Evolutionary conservation across 495 filamentous ascomycete species (phyloP).

Genomic region (Penicillium macrosclerotiorum): DNA sequence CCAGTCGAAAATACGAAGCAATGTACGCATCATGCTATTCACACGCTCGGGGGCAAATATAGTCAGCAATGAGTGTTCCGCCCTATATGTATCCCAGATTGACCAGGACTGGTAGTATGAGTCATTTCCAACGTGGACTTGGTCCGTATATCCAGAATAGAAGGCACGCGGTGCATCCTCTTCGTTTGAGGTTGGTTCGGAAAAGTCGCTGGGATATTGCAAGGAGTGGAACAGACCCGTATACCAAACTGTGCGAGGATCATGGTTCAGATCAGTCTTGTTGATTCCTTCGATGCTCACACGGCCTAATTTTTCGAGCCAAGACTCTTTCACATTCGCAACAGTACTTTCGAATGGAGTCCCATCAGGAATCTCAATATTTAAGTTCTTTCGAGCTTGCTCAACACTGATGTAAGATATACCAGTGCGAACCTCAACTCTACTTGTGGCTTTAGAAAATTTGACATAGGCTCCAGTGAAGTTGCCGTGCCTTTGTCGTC

Average conservation of each 20-base stretch:
- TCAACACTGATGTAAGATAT: constrained; percentile 28
- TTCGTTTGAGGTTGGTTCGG: constrained; percentile 16
- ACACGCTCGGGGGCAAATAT: constrained; percentile 26
- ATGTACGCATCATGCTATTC: constrained; percentile 28
- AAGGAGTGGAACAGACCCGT: constrained; percentile 25
- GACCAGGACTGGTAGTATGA: constrained; percentile 33
- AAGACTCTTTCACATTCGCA: constrained; percentile 16
- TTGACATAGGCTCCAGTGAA: constrained; percentile 27
- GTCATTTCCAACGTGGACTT: constrained; percentile 16
- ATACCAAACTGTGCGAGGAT: constrained; percentile 25
- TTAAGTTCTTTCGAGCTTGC: constrained; percentile 25
- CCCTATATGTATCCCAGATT: constrained; percentile 30
- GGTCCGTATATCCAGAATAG: constrained; percentile 30
- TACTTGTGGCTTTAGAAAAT: constrained; percentile 9
- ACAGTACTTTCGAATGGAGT: constrained; percentile 19
- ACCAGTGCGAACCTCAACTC: constrained; percentile 25
- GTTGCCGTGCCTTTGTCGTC: constrained; percentile 11
- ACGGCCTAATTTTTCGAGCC: constrained; percentile 28
- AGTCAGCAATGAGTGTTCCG: constrained; percentile 24
- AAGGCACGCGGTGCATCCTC: constrained; percentile 7
- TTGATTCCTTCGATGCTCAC: constrained; percentile 23
- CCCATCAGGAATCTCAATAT: constrained; percentile 16
- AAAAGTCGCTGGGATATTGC: constrained; percentile 28
- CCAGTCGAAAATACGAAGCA: constrained; percentile 29
- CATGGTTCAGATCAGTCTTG: constrained; percentile 17